These are phyloP conservation scores for Cryoendolithus antarcticus DNA, from an alignment of 2,329 filamentous ascomycete genomes.

Conservation along the genomic window DNA sequence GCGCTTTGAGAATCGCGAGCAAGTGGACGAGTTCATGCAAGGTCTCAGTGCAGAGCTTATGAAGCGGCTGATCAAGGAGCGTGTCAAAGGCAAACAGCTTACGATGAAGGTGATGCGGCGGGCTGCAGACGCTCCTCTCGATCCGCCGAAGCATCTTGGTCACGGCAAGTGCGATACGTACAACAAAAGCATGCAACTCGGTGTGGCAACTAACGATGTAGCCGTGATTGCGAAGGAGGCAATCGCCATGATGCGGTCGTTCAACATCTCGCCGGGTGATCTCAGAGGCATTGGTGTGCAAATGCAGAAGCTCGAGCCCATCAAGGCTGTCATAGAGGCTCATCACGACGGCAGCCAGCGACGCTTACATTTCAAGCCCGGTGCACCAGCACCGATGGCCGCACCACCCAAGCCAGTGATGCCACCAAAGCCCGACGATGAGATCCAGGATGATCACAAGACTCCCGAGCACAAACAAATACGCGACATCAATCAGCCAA, in stretches of 20 bases:
- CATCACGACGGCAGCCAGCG: conserved; percentile 61
- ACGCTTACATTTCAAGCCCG: conserved; percentile 58
- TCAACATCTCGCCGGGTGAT: conserved; percentile 78
- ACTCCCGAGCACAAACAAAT: conserved; percentile 24
- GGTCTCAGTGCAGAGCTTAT: conserved; percentile 79
- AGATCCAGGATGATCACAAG: conserved; percentile 34
- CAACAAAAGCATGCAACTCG: conserved; percentile 75
- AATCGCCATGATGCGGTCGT: conserved; percentile 68
- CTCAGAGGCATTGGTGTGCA: conserved; percentile 86
- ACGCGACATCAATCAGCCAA: conserved; percentile 18
- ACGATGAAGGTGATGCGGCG: conserved; percentile 93
- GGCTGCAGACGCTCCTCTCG: conserved; percentile 72
- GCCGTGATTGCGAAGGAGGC: conserved; percentile 68
- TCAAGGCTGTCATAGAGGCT: conserved; percentile 49
- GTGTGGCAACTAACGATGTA: conserved; percentile 67
- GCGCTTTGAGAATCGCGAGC: conserved; percentile 78
- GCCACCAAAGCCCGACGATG: conserved; percentile 10
- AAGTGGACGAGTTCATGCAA: conserved; percentile 82
- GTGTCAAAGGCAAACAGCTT: conserved; percentile 75
- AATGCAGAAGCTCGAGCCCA: conserved; percentile 78
- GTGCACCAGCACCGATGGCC: conserved; percentile 7
- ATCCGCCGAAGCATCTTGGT: conserved; percentile 84
- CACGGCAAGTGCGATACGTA: conserved; percentile 92
- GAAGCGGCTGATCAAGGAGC: conserved; percentile 65
- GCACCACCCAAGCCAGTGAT: conserved; percentile 17